Evolutionary conservation across 331 rosid species (phyloP).

Genomic region (Pyracantha coccinea): DNA sequence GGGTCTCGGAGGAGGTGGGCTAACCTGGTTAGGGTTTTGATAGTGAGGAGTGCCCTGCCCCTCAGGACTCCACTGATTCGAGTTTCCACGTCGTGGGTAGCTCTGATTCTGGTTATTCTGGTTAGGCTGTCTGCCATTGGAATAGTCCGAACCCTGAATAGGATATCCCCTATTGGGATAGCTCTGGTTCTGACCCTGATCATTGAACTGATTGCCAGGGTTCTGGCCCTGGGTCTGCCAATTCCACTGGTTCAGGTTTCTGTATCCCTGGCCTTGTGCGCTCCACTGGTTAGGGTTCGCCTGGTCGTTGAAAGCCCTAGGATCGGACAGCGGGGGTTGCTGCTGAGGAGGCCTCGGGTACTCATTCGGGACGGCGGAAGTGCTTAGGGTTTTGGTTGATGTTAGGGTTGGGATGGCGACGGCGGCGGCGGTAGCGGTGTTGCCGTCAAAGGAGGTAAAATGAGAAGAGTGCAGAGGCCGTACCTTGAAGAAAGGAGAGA

Average conservation of each 20-base stretch:
- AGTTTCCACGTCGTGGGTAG: constrained; percentile 22
- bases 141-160: constrained; percentile 8
- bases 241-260: constrained; percentile 29
- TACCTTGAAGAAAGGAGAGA: constrained; percentile 43
- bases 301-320: constrained; percentile 9
- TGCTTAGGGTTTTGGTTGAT: constrained; percentile 29
- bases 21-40: constrained; percentile 16
- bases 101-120: constrained; percentile 14
- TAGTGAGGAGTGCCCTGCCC: not conserved
- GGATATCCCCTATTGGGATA: constrained; percentile 17
- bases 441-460: not conserved
- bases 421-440: not conserved
- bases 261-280: constrained; percentile 13
- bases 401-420: not conserved
- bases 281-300: constrained; percentile 11
- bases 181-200: constrained; percentile 27
- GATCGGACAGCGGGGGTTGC: constrained; percentile 33
- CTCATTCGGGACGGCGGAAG: constrained; percentile 42
- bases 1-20: constrained; percentile 23
- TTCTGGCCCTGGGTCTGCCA: constrained; percentile 17
- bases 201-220: constrained; percentile 19
- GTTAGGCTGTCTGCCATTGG: constrained; percentile 18
- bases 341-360: constrained; percentile 30
- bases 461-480: constrained; percentile 26
- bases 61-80: constrained; percentile 11